phyloP scores from a whole-genome alignment of 2,329 filamentous ascomycete genomes.

The Ceratocystis lukuohia region DNA sequence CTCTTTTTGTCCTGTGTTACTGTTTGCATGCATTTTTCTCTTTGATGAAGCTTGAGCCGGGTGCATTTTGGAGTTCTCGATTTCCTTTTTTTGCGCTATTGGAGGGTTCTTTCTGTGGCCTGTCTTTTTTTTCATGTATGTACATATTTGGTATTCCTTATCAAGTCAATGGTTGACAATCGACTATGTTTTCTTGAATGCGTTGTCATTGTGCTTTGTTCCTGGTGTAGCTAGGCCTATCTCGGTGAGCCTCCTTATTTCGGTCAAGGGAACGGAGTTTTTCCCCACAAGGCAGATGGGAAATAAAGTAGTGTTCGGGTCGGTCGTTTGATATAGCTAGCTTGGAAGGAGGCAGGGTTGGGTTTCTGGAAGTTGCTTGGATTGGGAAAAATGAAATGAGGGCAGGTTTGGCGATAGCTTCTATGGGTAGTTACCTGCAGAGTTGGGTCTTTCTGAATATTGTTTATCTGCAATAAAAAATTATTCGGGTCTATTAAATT shows the following conservation, averaged over 20 bases:
- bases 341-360: not conserved
- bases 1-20: not conserved
- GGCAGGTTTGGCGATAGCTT: not conserved
- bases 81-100: not conserved
- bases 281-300: not conserved
- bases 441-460: not conserved
- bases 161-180: not conserved
- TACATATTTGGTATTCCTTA: not conserved
- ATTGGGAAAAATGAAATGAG: not conserved
- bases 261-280: not conserved
- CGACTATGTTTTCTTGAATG: not conserved
- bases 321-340: not conserved
- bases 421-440: not conserved
- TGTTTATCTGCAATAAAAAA: not conserved
- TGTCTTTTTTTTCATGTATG: not conserved
- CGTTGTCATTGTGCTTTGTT: no score
- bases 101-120: not conserved
- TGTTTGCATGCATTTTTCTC: conserved; percentile 3
- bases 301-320: no score
- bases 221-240: no score
- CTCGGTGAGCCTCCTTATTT: not conserved
- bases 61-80: not conserved
- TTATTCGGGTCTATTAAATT: not conserved
- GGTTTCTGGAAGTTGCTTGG: not conserved
- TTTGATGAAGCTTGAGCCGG: not conserved